Base-by-base conservation (phyloP, 805 yeast genomes). In the Ogataea haglerorum region DNA sequence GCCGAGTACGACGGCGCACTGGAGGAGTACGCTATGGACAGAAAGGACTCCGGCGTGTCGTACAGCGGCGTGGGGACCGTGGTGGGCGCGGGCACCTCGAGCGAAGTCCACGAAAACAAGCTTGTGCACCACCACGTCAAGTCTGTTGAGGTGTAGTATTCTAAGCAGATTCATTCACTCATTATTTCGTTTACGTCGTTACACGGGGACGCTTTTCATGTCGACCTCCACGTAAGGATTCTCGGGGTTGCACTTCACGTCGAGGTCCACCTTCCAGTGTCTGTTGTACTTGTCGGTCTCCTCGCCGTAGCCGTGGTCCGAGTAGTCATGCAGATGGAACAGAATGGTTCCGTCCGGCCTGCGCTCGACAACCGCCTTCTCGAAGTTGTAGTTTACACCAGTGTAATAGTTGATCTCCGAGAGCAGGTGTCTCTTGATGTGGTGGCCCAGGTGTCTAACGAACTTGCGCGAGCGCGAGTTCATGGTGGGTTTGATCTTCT, bases 371-470 rank as follows among this genome's bases (percentile, higher is more conserved):
- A 72, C 68, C 24, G 68, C 70, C 34, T 72, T 70, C 19, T 56
- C 58, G 38, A 69, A 57, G 23, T 48, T 51, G 41, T 58, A 58
- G 35, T 57, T 58, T 52, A 72, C 73, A 18, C 84, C 82, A 6
- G 78, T 65, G 50, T 76, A 73, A 47, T 65, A 67, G 43, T 73
- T 73, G 64, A 82, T 76, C 48, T 81, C 87, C 42, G 68, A 62
- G 58, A 82, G 66, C 58, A 82, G 64, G 57, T 81, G 88, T 52
- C 78, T 78, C 53, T 79, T 76, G 37, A 82, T 70, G 52, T 82
- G 89, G 59, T 82, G 89, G 53, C 78, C 80, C 58, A 82, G 69
- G 58, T 81, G 80, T 55, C 89, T 70, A 34, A 74, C 79, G 56
- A 80, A 82, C 64, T 82, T 81, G 53, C 75, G 73, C 38, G 82